Base-by-base conservation (phyloP, 352 stramenopile species). In the Phytophthora aleatoria region DNA sequence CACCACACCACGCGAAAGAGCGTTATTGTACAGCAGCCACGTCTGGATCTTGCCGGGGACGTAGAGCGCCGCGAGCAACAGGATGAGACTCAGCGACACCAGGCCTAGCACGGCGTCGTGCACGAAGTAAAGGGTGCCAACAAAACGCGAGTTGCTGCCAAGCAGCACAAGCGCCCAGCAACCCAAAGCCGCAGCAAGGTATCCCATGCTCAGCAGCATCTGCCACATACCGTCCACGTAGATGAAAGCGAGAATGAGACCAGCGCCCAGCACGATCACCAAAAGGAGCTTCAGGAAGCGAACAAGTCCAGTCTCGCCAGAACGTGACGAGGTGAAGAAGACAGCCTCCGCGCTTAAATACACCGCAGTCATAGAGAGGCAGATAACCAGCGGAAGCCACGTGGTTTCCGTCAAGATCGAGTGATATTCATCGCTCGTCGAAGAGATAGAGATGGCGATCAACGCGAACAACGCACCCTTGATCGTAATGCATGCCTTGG, bases 21-120 rank as follows among this genome's bases (percentile, higher is more conserved):
- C 97, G 69, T 99, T 99, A 79, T 99, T 97, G 79, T 98, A 99
- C 2, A 99, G 79, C 48, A 99, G 76, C 95, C 95, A 99, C 31
- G 96, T 99, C 75, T 99, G 96, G 43, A 98, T 92, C 64, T 97
- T 92, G 55, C 92, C 85, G 12, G 91, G 92, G 44, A 98, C 81
- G 58, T 90, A 87, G 5, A 91, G 90, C 77, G 94, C 92, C 30
- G 88, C 87, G 15, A 98, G 77, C 16, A 98, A 69, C 50, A 98
- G 83, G 28, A 99, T 90, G 24, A 98, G 69, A 45, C 92, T 83
- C 64, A 99, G 94, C 44, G 97, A 95, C 42, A 98, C 77, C 45
- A 98, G 77, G 10, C 92, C 96, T 36, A 98, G 87, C 30, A 98
- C 74, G 33, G 97, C 76, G 69, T 99, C 97, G 67, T 99, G 96